Evolutionary conservation across 768 basidiomycete species (phyloP).

Genomic region (Amanita rimosa): DNA sequence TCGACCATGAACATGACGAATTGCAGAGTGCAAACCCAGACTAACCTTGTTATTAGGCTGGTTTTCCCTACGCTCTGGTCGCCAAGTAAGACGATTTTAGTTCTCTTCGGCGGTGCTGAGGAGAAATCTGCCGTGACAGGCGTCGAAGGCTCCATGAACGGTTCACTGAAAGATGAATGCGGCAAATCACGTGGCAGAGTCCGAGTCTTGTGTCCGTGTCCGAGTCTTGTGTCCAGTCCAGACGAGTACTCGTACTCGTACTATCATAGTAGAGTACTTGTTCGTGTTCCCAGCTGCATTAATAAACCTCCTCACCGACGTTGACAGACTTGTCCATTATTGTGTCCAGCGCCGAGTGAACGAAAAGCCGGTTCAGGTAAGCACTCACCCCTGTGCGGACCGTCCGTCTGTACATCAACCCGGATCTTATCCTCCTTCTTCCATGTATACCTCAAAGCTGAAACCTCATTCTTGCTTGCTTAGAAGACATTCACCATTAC

Average conservation of each 20-base stretch:
- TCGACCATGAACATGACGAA: neutral
- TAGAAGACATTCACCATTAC: slow-evolving; percentile 6
- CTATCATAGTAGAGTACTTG: too few relatives aligned
- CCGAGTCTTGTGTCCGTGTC: too few relatives aligned
- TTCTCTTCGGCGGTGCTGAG: slow-evolving; percentile 84
- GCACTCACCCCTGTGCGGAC: neutral
- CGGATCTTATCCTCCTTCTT: slow-evolving; percentile 33
- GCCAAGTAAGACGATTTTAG: slow-evolving; percentile 91
- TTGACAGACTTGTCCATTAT: too few relatives aligned
- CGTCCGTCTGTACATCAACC: slow-evolving; percentile 9
- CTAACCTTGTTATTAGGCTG: slow-evolving; percentile 88
- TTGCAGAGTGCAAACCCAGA: slow-evolving; percentile 8
- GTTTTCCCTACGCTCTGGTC: slow-evolving; percentile 99
- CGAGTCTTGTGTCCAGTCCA: too few relatives aligned
- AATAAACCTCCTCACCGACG: too few relatives aligned
- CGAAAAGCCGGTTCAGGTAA: neutral
- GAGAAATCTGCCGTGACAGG: slow-evolving; percentile 78
- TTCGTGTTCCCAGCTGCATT: too few relatives aligned
- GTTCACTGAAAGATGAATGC: too few relatives aligned
- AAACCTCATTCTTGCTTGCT: slow-evolving; percentile 12
- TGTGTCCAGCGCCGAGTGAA: too few relatives aligned
- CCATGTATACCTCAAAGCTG: slow-evolving; percentile 27
- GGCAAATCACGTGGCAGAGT: neutral
- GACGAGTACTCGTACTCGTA: too few relatives aligned
- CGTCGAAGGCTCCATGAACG: slow-evolving; percentile 43